Conservation (phyloP, 495 filamentous ascomycete genomes). For the Hypoxylon lenormandii region DNA sequence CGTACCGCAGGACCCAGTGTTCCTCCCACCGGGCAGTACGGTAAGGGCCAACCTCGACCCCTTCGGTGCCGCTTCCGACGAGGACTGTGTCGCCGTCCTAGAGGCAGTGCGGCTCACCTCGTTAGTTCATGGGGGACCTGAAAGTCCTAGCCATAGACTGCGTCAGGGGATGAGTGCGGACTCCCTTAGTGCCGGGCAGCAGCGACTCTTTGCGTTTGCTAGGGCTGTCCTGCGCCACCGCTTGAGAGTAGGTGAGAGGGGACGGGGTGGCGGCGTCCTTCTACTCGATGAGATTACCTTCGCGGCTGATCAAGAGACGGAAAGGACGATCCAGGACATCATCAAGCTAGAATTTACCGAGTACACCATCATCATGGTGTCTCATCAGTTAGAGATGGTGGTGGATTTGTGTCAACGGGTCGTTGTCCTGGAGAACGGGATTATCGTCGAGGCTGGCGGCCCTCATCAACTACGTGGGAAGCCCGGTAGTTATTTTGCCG, state of each 20-base stretch:
- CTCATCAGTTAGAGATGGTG: slow-evolving; percentile 49
- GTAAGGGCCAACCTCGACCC: slow-evolving; percentile 63
- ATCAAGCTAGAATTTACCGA: slow-evolving; percentile 49
- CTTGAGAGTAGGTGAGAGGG: slow-evolving; percentile 51
- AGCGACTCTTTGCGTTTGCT: slow-evolving; percentile 65
- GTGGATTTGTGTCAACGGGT: slow-evolving; percentile 17
- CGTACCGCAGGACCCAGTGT: slow-evolving; percentile 60
- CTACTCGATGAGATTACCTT: slow-evolving; percentile 13
- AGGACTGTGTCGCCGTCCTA: not conserved
- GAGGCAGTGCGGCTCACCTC: too few relatives aligned
- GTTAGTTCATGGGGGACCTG: too few relatives aligned
- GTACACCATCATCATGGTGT: slow-evolving; percentile 52
- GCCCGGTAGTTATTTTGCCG: too few relatives aligned
- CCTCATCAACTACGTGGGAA: too few relatives aligned
- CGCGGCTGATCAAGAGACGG: slow-evolving; percentile 50
- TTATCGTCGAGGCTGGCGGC: too few relatives aligned
- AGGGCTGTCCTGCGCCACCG: too few relatives aligned
- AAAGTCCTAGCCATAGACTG: too few relatives aligned
- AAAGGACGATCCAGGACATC: not conserved
- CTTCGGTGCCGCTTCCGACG: slow-evolving; percentile 19
- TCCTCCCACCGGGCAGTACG: slow-evolving; percentile 52
- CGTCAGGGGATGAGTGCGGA: slow-evolving; percentile 10
- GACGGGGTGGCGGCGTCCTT: not conserved
- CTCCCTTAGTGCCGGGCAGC: slow-evolving; percentile 62
- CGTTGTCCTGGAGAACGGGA: too few relatives aligned